These are phyloP conservation scores for Melampsora americana DNA, from an alignment of 1,284 basidiomycete species.

Conservation along the genomic window DNA sequence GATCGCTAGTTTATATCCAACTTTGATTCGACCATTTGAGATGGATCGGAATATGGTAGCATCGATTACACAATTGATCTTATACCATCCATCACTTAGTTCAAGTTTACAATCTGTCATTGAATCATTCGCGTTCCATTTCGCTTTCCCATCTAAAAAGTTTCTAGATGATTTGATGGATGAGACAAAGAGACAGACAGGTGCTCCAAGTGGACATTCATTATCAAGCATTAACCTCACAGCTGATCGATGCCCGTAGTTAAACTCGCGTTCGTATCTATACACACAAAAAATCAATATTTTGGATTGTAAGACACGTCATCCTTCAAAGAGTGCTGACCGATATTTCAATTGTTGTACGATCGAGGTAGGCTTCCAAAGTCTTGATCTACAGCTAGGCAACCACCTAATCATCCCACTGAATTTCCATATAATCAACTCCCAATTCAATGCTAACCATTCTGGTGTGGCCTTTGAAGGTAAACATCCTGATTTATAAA, in stretches of 20 bases:
- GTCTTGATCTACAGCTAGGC: constrained; percentile 13
- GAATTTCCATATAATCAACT: constrained; percentile 35
- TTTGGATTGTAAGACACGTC: not conserved
- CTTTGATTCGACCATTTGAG: constrained; percentile 15
- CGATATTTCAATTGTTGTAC: constrained; percentile 37
- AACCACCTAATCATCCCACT: constrained; percentile 32
- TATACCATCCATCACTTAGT: constrained; percentile 41
- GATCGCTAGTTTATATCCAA: constrained; percentile 33
- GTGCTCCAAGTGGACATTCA: constrained; percentile 20
- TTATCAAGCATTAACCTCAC: constrained; percentile 22
- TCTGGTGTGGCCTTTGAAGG: constrained; percentile 10
- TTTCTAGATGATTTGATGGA: constrained; percentile 2
- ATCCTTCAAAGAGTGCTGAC: not conserved
- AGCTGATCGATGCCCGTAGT: constrained; percentile 21
- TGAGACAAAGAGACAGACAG: constrained; percentile 31
- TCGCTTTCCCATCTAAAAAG: not conserved
- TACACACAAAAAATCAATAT: not conserved
- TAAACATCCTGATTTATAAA: constrained; percentile 25
- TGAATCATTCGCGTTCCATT: not conserved
- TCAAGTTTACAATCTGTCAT: constrained; percentile 14
- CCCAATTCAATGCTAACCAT: constrained; percentile 40
- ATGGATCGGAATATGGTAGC: constrained; percentile 4
- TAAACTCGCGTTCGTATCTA: constrained; percentile 42
- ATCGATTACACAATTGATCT: constrained; percentile 17
- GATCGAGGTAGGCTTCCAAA: constrained; percentile 28